Evolutionary conservation across 495 filamentous ascomycete genomes (phyloP).

Genomic region (Xylaria scruposa): DNA sequence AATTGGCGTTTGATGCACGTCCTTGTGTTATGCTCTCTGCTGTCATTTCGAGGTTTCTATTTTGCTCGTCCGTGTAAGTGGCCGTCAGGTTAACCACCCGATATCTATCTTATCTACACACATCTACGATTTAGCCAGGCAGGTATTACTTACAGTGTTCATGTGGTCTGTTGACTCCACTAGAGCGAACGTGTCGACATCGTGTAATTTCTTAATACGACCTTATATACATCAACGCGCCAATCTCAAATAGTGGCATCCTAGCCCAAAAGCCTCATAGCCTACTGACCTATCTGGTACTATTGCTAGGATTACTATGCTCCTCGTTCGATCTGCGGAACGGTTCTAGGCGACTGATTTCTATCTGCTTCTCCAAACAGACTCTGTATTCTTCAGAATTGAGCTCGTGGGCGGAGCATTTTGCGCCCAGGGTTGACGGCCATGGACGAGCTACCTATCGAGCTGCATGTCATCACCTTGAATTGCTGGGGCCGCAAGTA

Average conservation of each 20-base stretch:
- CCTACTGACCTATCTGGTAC: background rate
- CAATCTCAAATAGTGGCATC: slow-evolving; percentile 5
- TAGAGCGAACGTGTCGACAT: background rate
- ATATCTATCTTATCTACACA: background rate
- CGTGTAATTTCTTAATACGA: slow-evolving; percentile 8
- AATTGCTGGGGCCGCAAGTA: slow-evolving; percentile 98
- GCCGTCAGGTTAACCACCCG: background rate
- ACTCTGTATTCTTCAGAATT: background rate
- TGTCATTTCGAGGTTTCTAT: background rate
- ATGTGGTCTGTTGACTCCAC: slow-evolving; percentile 2
- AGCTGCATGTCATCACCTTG: slow-evolving; percentile 80
- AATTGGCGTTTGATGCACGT: background rate
- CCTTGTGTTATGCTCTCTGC: background rate
- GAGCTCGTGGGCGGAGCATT: background rate
- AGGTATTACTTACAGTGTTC: background rate
- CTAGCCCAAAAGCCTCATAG: background rate
- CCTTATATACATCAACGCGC: slow-evolving; percentile 10
- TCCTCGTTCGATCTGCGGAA: background rate
- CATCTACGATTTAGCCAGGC: background rate
- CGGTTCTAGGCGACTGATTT: background rate
- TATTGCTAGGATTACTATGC: slow-evolving; percentile 4
- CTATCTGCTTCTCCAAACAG: background rate
- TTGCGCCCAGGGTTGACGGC: background rate
- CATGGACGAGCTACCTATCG: slow-evolving; percentile 50
- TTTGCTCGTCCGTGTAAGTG: background rate